Conservation (phyloP, 805 yeast species). For the Blastobotrys parvus region DNA sequence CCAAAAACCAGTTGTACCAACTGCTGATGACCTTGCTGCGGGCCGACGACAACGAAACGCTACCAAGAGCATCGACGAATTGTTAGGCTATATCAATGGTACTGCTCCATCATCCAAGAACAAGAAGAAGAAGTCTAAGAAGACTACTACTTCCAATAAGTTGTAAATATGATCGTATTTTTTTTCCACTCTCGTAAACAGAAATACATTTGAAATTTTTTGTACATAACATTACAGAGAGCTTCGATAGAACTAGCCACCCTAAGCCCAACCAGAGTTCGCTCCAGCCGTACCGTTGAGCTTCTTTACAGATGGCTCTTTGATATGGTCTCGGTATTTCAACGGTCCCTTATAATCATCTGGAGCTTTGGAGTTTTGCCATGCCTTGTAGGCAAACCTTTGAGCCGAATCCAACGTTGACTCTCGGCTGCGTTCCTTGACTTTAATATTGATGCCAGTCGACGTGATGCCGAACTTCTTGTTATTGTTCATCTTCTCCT, state of each 20-base stretch:
- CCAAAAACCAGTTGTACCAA: not conserved
- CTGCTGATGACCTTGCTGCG: not conserved
- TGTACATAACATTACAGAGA: not conserved
- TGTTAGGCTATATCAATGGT: conserved; percentile 66
- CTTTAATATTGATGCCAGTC: conserved; percentile 12
- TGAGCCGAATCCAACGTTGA: conserved; percentile 12
- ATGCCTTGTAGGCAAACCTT: conserved; percentile 7
- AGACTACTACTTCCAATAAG: conserved; percentile 28
- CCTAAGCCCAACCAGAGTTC: conserved; percentile 6
- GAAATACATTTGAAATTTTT: not conserved
- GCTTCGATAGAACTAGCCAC: not conserved
- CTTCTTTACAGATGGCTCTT: too few species aligned
- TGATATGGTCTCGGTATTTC: conserved; percentile 3
- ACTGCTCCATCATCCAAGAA: conserved; percentile 6
- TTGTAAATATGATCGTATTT: conserved; percentile 4
- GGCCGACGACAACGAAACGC: conserved; percentile 35
- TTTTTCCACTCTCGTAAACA: not conserved
- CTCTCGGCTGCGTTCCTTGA: conserved; percentile 8
- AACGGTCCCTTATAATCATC: conserved; percentile 6
- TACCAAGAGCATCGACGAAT: conserved; percentile 60
- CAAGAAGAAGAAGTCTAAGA: conserved; percentile 37
- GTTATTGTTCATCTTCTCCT: conserved; percentile 10
- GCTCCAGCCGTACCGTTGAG: conserved; percentile 3
- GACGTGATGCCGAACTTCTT: conserved; percentile 11
- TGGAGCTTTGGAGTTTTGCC: conserved; percentile 7